Conservation (phyloP, 768 basidiomycete species). For the Tubosaeta sp. region DNA sequence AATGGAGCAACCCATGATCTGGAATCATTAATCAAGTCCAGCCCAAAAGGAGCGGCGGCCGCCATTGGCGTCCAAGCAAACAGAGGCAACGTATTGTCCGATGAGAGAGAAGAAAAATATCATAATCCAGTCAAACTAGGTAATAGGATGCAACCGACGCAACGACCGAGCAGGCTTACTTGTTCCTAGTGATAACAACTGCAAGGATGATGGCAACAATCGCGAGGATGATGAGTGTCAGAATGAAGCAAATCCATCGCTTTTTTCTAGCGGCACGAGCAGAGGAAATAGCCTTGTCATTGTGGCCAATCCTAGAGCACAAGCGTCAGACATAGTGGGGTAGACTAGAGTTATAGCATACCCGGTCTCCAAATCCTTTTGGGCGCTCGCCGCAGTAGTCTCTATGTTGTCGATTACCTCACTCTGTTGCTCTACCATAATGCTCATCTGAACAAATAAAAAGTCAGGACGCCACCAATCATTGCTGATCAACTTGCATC, state of each 20-base stretch:
- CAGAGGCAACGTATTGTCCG: constrained; percentile 11
- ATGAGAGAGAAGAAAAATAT: neutral
- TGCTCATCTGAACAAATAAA: constrained; percentile 66
- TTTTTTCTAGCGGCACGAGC: constrained; percentile 90
- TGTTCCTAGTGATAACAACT: constrained; percentile 46
- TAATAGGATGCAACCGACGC: neutral
- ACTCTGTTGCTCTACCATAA: constrained; percentile 92
- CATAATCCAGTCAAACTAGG: neutral
- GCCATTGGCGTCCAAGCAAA: constrained; percentile 2
- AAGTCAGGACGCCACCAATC: neutral
- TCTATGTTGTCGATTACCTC: constrained; percentile 84
- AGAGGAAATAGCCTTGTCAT: constrained; percentile 80
- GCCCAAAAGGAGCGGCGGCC: constrained; percentile 21
- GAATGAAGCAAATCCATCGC: constrained; percentile 94
- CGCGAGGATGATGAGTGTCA: constrained; percentile 61
- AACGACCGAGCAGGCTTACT: constrained; percentile 14
- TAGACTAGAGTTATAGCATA: constrained; percentile 32
- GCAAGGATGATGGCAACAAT: constrained; percentile 62
- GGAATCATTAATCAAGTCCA: constrained; percentile 10
- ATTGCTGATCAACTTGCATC: constrained; percentile 53
- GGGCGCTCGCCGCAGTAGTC: constrained; percentile 64
- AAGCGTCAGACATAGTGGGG: constrained; percentile 1
- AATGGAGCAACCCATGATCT: constrained; percentile 10
- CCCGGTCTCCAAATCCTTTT: constrained; percentile 86
- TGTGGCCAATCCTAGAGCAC: constrained; percentile 63